Conservation (phyloP, 2,329 filamentous ascomycete species). For the Tolypocladium inflatum region DNA sequence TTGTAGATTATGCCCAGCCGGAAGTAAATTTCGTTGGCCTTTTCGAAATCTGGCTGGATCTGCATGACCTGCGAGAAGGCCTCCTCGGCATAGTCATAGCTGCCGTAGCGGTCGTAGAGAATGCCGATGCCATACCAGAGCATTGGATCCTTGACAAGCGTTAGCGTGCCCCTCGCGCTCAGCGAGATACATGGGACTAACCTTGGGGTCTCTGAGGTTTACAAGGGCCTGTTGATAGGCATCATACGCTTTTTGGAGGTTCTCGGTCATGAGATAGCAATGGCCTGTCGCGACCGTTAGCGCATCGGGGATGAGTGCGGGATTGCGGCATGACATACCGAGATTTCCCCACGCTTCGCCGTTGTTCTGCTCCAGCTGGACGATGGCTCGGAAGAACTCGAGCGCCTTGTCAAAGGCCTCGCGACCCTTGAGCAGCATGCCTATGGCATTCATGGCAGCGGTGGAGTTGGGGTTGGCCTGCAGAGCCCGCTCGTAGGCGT, state of each 20-base stretch:
- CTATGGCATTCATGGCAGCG: constrained; percentile 88
- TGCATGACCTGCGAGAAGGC: constrained; percentile 98
- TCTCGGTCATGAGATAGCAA: constrained; percentile 98
- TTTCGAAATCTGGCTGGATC: constrained; percentile 95
- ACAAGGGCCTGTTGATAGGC: constrained; percentile 94
- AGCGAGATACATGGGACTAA: constrained; percentile 27
- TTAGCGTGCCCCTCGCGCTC: constrained; percentile 2
- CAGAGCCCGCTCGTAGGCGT: constrained; percentile 83
- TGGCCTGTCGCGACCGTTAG: constrained; percentile 52
- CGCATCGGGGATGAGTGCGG: constrained; percentile 1
- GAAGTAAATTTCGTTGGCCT: constrained; percentile 99
- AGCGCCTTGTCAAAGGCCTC: constrained; percentile 92
- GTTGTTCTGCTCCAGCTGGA: constrained; percentile 81
- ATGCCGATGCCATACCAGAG: constrained; percentile 99
- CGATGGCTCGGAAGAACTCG: constrained; percentile 82
- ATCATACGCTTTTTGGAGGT: constrained; percentile 90
- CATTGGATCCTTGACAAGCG: constrained; percentile 65
- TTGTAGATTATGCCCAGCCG: constrained; percentile 99
- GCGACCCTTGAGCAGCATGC: constrained; percentile 79
- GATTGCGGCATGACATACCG: constrained; percentile 46
- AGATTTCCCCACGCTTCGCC: constrained; percentile 96
- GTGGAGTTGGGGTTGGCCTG: constrained; percentile 82
- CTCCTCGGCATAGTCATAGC: constrained; percentile 92
- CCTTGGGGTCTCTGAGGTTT: constrained; percentile 87
- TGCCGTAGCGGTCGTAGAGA: constrained; percentile 91